A percentile compares a stretch with the other conserved stretches of the same genome.
These are phyloP conservation scores for Clarireedia sp. DNA, from an alignment of 2,329 filamentous ascomycete species.

Conservation along the genomic window DNA sequence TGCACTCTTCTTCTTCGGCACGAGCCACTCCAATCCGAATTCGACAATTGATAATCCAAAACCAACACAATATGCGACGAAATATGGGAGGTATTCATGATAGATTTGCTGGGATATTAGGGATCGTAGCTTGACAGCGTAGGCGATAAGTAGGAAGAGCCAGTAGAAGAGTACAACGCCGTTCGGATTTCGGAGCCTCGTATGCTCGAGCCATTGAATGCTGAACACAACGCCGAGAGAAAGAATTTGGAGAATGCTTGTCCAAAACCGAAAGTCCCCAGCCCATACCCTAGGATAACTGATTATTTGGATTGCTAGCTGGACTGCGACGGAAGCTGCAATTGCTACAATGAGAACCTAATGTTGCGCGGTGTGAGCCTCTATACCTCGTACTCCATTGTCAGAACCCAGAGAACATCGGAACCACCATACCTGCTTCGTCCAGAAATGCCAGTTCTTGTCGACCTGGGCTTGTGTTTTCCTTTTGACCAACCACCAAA, in stretches of 20 bases:
- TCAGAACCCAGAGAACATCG: conserved; percentile 11
- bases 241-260: conserved; percentile 50
- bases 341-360: conserved; percentile 52
- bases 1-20: conserved; percentile 60
- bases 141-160: conserved; percentile 59
- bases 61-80: conserved; percentile 52
- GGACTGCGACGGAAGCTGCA: conserved; percentile 47
- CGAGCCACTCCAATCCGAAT: conserved; percentile 60
- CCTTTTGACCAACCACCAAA: conserved; percentile 71
- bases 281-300: conserved; percentile 51
- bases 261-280: conserved; percentile 64
- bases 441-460: conserved; percentile 89
- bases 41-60: conserved; percentile 52
- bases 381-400: background rate
- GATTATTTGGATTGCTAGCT: conserved; percentile 55
- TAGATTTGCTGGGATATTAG: conserved; percentile 55
- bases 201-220: conserved; percentile 65
- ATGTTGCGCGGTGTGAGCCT: conserved; percentile 5
- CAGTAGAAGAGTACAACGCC: conserved; percentile 67
- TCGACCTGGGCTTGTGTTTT: conserved; percentile 57
- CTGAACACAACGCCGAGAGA: conserved; percentile 56
- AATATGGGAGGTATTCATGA: conserved; percentile 49
- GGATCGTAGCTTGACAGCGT: conserved; percentile 60
- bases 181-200: conserved; percentile 59
- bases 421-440: conserved; percentile 64